These are phyloP conservation scores for Fusarium cicatricum DNA, from an alignment of 2,329 filamentous ascomycete genomes.

Conservation along the genomic window DNA sequence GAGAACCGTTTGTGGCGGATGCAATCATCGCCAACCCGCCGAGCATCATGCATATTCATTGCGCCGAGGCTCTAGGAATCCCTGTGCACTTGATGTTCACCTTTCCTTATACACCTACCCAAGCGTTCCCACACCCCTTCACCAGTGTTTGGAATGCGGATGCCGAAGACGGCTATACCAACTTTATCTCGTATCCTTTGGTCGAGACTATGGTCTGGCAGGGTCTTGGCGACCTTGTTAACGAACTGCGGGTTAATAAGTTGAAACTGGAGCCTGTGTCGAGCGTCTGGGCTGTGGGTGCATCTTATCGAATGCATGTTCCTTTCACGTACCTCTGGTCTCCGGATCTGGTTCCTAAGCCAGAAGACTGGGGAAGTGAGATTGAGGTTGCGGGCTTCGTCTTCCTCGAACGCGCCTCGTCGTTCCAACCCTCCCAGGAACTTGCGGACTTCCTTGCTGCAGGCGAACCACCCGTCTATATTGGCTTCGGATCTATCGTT, in stretches of 20 bases:
- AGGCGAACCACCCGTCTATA: conserved; percentile 71
- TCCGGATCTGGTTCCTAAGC: conserved; percentile 71
- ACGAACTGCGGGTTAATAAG: conserved; percentile 73
- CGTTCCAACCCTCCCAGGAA: conserved; percentile 64
- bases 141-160: no score
- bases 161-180: no score
- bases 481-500: conserved; percentile 79
- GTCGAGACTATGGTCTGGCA: conserved; percentile 93
- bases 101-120: conserved; percentile 79
- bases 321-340: conserved; percentile 80
- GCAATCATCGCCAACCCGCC: conserved; percentile 86
- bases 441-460: conserved; percentile 63
- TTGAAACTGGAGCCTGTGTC: conserved; percentile 76
- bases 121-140: conserved; percentile 78
- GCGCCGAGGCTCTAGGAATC: conserved; percentile 78
- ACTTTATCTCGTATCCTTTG: conserved; percentile 80
- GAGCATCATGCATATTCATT: conserved; percentile 79
- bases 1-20: conserved; percentile 70
- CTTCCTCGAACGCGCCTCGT: conserved; percentile 73
- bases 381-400: conserved; percentile 81
- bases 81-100: conserved; percentile 90
- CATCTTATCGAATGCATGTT: conserved; percentile 74
- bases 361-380: conserved; percentile 71
- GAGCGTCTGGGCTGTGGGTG: conserved; percentile 78
- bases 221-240: conserved; percentile 81